Percentiles rank a stretch among this genome's conserved stretches.
Conservation (phyloP, 78 protist genomes). For the Monocercomonoides exilis region DNA sequence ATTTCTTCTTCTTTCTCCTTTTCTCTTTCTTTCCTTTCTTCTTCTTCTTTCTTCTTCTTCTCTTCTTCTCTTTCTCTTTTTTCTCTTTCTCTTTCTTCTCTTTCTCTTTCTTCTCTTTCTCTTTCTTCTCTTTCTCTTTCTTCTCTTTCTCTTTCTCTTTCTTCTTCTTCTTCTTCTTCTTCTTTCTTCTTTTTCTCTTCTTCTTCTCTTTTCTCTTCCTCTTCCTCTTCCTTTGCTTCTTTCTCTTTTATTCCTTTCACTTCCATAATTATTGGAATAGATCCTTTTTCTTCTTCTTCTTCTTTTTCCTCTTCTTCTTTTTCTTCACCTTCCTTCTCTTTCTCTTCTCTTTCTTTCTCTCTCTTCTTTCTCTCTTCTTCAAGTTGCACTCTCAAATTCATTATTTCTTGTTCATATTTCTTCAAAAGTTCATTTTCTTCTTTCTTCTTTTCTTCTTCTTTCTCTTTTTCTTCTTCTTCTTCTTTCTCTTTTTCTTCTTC, state of each 20-base stretch:
- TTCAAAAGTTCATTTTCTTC: background rate
- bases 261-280: too few relatives aligned
- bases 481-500: background rate
- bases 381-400: background rate
- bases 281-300: too few relatives aligned
- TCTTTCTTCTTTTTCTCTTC: too few relatives aligned
- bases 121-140: background rate
- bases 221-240: too few relatives aligned
- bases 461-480: background rate
- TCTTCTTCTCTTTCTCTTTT: conserved; percentile 2
- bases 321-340: too few relatives aligned
- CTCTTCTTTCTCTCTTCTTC: background rate
- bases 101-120: conserved; percentile 3
- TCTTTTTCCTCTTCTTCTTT: background rate
- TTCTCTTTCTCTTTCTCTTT: conserved; percentile 1
- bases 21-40: background rate
- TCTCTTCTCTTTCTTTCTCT: background rate
- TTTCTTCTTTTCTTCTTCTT: background rate
- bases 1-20: background rate
- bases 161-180: too few relatives aligned
- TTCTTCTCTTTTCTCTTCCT: too few relatives aligned
- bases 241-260: too few relatives aligned
- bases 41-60: background rate
- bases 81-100: background rate
- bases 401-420: background rate